Evolutionary conservation across 331 rosid genomes (phyloP), one percentile per base, ranked within the genome.

Genomic region (Saraca asoca): DNA sequence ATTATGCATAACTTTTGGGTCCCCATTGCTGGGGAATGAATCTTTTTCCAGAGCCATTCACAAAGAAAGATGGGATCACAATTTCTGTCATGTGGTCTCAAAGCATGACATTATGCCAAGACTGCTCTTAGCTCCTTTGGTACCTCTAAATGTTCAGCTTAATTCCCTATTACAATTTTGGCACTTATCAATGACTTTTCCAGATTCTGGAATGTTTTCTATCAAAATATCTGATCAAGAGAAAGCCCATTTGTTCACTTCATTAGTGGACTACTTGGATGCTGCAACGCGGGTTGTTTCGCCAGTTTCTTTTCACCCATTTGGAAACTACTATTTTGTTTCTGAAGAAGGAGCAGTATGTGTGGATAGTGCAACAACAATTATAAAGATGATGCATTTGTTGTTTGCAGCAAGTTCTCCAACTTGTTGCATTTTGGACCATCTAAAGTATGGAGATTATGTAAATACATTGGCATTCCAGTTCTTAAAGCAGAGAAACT

Each of bases 101-200:
- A 84, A 73, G 60, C 86, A 85, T 51, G 98, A 93, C 78, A 80
- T 90, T 46, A 88, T 93, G 90, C 96, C 97, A 16, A 79, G 96
- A 64, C 80, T 90, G n/a, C 83, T 87, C 77, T 84, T 87, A 73
- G 87, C 94, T 51, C 96, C 96, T 0, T 15, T 81, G 7, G 59
- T 67, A 44, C 56, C 80, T 0, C 70, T 75, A 75, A 65, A 72
- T 44, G 12, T 78, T 67, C 87, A 85, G 54, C 71, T 88, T 18
- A 79, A 78, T 15, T 57, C 62, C 50, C 76, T 92, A 12, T 84
- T 85, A 7, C 82, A 80, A 55, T 70, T 76, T 14, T 87, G 96
- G 95, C 81, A 78, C 41, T 55, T 75, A 62, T 86, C 91, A 17
- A 85, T 86, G 85, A 66, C 76, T 61, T 64, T 77, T 42, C 81